Evolutionary conservation across 306 rosid species (phyloP).

Genomic region (Pyrus betulifolia): DNA sequence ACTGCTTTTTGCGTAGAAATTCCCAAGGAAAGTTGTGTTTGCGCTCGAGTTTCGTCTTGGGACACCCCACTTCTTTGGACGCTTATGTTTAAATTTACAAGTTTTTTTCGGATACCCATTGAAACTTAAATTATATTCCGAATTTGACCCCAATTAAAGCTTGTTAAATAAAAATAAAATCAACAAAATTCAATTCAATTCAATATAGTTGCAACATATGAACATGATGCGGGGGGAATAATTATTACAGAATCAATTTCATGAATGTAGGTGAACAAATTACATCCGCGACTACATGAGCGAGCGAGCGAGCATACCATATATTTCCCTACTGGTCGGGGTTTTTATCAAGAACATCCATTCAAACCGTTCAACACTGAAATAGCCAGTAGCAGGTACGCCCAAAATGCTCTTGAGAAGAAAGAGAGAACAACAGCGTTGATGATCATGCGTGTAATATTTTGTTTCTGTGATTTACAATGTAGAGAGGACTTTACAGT

Average conservation of each 20-base stretch:
- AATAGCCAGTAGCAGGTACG: slow-evolving; percentile 14
- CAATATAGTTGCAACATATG: neutral
- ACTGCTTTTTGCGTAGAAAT: neutral
- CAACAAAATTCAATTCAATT: neutral
- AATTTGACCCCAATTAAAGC: no score
- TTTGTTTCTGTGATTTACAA: neutral
- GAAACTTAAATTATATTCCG: no score
- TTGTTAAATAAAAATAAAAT: no score
- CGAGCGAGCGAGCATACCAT: slow-evolving; percentile 7
- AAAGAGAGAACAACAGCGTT: neutral
- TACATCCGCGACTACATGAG: slow-evolving; percentile 32
- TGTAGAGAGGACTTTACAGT: neutral
- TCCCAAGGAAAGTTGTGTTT: no score
- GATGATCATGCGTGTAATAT: neutral
- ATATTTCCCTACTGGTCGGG: neutral
- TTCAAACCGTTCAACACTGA: slow-evolving; percentile 23
- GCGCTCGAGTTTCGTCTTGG: no score
- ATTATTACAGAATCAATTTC: slow-evolving; percentile 29
- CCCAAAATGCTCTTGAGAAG: neutral
- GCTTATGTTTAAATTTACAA: no score
- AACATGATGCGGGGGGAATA: slow-evolving; percentile 1
- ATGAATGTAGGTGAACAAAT: slow-evolving; percentile 46
- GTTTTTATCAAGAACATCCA: slow-evolving; percentile 15
- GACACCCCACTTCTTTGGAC: no score
- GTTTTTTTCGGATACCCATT: no score